Conservation (phyloP, 345 rosid species). For the Eucalyptus grandis region DNA sequence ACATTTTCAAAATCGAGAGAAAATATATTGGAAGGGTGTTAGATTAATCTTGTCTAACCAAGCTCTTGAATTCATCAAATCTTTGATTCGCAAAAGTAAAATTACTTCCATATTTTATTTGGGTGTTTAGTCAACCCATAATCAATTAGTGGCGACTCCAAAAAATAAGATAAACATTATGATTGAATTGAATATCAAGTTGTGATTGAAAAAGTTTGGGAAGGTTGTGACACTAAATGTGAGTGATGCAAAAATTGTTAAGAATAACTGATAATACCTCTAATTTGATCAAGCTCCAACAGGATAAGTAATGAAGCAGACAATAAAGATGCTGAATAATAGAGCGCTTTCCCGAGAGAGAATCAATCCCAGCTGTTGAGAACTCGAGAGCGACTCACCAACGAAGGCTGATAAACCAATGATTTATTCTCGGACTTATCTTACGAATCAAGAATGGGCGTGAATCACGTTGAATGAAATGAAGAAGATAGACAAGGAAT, state of each 20-base stretch:
- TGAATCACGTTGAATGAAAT: neutral
- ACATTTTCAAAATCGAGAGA: neutral
- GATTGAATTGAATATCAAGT: neutral
- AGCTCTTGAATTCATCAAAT: neutral
- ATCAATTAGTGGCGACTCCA: neutral
- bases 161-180: too few relatives aligned
- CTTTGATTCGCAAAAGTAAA: too few relatives aligned
- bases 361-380: neutral
- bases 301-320: neutral
- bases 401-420: neutral
- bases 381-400: neutral
- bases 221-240: neutral
- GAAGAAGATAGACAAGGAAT: neutral
- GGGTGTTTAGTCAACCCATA: neutral
- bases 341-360: neutral
- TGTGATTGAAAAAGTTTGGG: neutral
- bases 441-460: neutral
- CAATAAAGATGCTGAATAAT: neutral
- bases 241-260: neutral
- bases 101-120: neutral
- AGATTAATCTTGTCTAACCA: neutral
- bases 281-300: neutral
- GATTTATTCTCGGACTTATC: neutral
- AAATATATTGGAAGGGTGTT: neutral
- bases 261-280: neutral